Evolutionary conservation across 1,284 basidiomycete genomes (phyloP).

Genomic region (Apiotrichum sp.): DNA sequence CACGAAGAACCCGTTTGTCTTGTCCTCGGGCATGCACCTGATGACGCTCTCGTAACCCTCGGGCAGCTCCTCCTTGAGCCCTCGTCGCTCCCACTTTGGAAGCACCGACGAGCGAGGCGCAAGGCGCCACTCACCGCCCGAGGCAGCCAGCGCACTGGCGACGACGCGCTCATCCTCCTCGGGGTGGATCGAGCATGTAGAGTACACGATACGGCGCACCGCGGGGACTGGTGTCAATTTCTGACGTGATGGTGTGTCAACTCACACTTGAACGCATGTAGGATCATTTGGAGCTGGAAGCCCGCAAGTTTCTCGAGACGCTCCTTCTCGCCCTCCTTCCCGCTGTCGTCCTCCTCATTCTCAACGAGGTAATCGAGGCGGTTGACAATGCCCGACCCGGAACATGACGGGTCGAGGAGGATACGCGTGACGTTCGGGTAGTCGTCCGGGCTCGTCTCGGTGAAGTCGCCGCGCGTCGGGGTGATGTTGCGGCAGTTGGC

Average conservation of each 20-base stretch:
- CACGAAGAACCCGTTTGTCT: slow-evolving; percentile 92
- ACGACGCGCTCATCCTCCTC: slow-evolving; percentile 86
- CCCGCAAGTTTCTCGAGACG: slow-evolving; percentile 72
- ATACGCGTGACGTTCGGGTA: slow-evolving; percentile 72
- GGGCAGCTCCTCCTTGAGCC: slow-evolving; percentile 59
- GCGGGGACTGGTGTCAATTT: slow-evolving; percentile 53
- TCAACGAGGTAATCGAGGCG: slow-evolving; percentile 71
- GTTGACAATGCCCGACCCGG: slow-evolving; percentile 86
- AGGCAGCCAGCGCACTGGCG: slow-evolving; percentile 60
- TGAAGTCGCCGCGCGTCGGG: slow-evolving; percentile 68
- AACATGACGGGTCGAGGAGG: slow-evolving; percentile 86
- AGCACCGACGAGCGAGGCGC: slow-evolving; percentile 62
- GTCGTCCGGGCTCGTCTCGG: slow-evolving; percentile 61
- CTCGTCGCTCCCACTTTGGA: slow-evolving; percentile 72
- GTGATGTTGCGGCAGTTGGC: slow-evolving; percentile 73
- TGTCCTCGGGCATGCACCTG: slow-evolving; percentile 79
- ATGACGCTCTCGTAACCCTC: slow-evolving; percentile 59
- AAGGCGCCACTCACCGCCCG: slow-evolving; percentile 54
- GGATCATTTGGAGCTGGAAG: slow-evolving; percentile 88
- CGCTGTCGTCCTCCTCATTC: slow-evolving; percentile 11
- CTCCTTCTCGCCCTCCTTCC: slow-evolving; percentile 35
- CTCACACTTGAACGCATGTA: slow-evolving; percentile 89
- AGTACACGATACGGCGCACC: slow-evolving; percentile 77
- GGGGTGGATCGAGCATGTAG: slow-evolving; percentile 87
- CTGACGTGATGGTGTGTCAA: slow-evolving; percentile 46